These are phyloP conservation scores for Sporothrix euskadiensis DNA, from an alignment of 2,329 filamentous ascomycete genomes.

Conservation along the genomic window DNA sequence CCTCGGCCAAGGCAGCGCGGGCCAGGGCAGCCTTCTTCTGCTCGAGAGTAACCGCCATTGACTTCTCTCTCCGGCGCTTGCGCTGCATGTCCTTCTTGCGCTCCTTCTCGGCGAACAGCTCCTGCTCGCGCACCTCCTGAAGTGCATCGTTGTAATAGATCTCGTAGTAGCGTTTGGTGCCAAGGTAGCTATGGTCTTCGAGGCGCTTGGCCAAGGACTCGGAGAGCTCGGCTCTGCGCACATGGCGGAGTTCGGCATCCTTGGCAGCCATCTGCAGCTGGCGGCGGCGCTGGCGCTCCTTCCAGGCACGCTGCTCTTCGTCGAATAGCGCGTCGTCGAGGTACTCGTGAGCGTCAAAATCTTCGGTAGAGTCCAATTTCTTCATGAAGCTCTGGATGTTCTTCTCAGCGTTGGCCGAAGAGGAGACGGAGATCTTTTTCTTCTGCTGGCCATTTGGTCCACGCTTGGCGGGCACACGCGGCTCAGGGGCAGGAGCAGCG, in stretches of 20 bases:
- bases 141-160: conserved; percentile 78
- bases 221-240: conserved; percentile 61
- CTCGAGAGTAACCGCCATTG: conserved; percentile 89
- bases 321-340: conserved; percentile 49
- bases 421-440: conserved; percentile 44
- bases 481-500: conserved; percentile 43
- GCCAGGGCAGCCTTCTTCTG: conserved; percentile 81
- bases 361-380: conserved; percentile 40
- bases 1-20: conserved; percentile 73
- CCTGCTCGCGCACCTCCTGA: conserved; percentile 83
- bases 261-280: conserved; percentile 62
- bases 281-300: conserved; percentile 65
- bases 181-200: conserved; percentile 65
- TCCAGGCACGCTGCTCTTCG: conserved; percentile 49
- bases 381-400: conserved; percentile 68
- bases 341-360: conserved; percentile 35
- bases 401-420: conserved; percentile 52
- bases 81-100: conserved; percentile 99
- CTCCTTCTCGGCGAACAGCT: conserved; percentile 93
- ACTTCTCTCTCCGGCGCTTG: conserved; percentile 92
- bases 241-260: conserved; percentile 63
- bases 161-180: conserved; percentile 74
- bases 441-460: conserved; percentile 61
- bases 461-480: conserved; percentile 56
- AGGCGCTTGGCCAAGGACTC: conserved; percentile 63